phyloP scores from a whole-genome alignment of 192 early-diverging fungal species.

The Pilobolus umbonatus region DNA sequence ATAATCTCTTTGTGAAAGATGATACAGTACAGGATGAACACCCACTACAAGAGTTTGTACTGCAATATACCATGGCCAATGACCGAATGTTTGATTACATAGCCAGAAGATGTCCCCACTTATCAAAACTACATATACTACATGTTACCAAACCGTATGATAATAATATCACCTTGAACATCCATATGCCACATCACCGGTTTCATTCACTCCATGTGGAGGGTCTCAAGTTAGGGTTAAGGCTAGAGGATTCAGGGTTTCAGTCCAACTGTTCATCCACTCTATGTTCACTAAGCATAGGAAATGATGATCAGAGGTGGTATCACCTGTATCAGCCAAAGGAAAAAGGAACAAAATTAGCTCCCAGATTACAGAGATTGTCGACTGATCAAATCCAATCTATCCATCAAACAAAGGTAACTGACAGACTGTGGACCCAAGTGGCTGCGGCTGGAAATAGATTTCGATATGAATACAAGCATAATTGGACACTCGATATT shows the following conservation, averaged over 20 bases:
- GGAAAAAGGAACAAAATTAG: background rate
- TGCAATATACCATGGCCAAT: background rate
- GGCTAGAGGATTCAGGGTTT: constrained; percentile 7
- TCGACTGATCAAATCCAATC: background rate
- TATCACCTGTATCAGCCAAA: constrained; percentile 9
- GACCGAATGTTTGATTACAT: constrained; percentile 1
- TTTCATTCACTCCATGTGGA: constrained; percentile 2
- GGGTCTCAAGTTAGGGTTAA: constrained; percentile 7
- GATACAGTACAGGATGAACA: background rate
- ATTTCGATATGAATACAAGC: background rate
- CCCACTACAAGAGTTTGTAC: background rate
- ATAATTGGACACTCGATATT: constrained; percentile 4
- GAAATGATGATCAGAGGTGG: background rate
- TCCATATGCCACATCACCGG: constrained; percentile 5
- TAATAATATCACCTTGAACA: constrained; percentile 4
- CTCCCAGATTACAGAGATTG: background rate
- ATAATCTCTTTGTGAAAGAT: constrained; percentile 7
- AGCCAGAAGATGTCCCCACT: background rate
- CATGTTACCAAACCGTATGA: constrained; percentile 10
- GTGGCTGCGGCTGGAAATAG: background rate
- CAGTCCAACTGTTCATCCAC: background rate
- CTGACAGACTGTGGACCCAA: background rate
- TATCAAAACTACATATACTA: background rate
- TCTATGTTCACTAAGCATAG: background rate
- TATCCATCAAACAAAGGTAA: background rate